Evolutionary conservation across 1,284 basidiomycete species (phyloP), one percentile per base, ranked within the genome.

Genomic region (Kwoniella shivajii): DNA sequence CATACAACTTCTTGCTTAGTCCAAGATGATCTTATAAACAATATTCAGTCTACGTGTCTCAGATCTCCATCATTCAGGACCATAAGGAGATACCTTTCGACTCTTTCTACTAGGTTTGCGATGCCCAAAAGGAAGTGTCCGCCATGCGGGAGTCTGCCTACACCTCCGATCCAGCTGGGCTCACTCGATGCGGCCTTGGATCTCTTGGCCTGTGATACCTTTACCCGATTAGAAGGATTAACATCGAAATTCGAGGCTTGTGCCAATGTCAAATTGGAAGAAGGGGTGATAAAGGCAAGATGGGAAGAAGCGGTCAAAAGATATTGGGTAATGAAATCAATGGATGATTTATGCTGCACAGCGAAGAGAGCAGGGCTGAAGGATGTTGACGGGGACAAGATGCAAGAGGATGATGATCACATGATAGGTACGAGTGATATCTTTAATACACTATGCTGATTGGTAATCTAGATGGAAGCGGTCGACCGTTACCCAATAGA

Each of bases 261-360:
- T 1, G 70, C 71, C 2, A 70, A 67, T 2, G 62, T 73, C 22
- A 68, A 72, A 48, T 64, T 76, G 16, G 66, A 71, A 13, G 68
- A 72, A 27, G 71, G 72, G 0, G 69, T 73, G 6, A 59, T 69
- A 24, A 64, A 66, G 46, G 52, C 53, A 2, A 38, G 75, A 29
- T 76, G 73, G 73, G 72, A 75, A 13, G 75, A 76, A 45, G 75
- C 73, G 3, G 67, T 71, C 27, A 74, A 71, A 57, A 43, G 75
- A 34, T 74, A 73, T 48, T 69, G 65, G 66, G 65, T 75, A 16
- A 75, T 74, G 69, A 73, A 71, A 61, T 67, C 71, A 42, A 70
- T 76, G 66, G 68, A 73, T 33, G 71, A 70, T 42, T 55, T 76
- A 9, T 64, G 63, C 10, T 76, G 75, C 37, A 47, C 59, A 2